Evolutionary conservation across 306 rosid species (phyloP), one percentile per base, ranked within the genome.

Genomic region (Fragaria ananassa): DNA sequence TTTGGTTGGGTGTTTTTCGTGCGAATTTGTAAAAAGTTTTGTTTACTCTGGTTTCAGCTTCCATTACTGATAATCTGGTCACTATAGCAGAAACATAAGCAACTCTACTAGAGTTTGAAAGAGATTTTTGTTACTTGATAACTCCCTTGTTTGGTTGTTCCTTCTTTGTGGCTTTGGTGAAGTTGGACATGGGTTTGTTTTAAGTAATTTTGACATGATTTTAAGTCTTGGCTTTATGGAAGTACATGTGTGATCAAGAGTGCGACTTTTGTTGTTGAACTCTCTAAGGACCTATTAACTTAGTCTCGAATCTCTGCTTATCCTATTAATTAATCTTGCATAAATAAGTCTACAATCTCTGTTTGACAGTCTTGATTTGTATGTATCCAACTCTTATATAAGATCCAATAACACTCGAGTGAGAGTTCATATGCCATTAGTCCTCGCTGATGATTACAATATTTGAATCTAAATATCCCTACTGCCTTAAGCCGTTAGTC

Each of bases 181-280:
- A 57, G 77, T 58, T 54, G 54, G 54, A 18, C 68, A 42, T 49
- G 45, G 27, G 68, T 73, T 57, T 17, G 23, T 73, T 73, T 5
- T 0, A 21, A n/a, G 39, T 53, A 42, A 39, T 57, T 15, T 4
- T 27, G 21, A 45, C 27, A 57, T 57, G 53, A 73, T 39, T 41
- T 25, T 15, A 41, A 8, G 23, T 25, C 37, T 15, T 73, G 65
- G 10, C 66, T 31, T 56, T 6, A 31, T 12, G 47, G 65, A 72
- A 53, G 21, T 51, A 50, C 63, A 21, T 54, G 23, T 27, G 34
- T 53, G 15, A 31, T 37, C 27, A 13, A 8, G 23, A 35, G 27
- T 9, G 12, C 19, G 8, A 27, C 17, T 29, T 70, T 70, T 18
- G 8, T 4, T 47, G 7, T 29, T 14, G 68, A 63, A 4, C 34